phyloP scores from a whole-genome alignment of 805 yeast species.

The Kodamaea leandrae region DNA sequence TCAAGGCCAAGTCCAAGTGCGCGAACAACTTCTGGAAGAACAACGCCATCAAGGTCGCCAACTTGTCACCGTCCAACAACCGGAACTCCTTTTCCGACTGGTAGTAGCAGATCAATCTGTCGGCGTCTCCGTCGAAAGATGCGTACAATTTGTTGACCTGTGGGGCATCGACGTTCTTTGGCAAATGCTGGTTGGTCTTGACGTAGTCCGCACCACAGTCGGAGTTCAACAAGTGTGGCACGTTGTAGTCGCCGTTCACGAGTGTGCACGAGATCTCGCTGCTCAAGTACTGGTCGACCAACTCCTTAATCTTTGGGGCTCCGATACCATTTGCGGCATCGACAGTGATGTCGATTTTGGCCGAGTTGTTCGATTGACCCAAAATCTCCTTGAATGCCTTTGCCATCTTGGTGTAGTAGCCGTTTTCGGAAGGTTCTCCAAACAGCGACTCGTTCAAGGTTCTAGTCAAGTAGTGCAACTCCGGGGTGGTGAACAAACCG shows the following conservation, averaged over 20 bases:
- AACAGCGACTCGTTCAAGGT: constrained; percentile 61
- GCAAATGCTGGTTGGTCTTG: constrained; percentile 81
- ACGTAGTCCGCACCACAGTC: constrained; percentile 96
- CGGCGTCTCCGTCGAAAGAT: constrained; percentile 97
- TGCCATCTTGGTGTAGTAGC: constrained; percentile 67
- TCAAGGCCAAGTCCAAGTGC: constrained; percentile 42
- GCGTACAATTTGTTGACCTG: constrained; percentile 55
- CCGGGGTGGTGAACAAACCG: constrained; percentile 87
- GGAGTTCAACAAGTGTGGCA: constrained; percentile 62
- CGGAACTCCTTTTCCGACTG: constrained; percentile 40
- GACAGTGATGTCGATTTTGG: constrained; percentile 51
- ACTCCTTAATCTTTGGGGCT: constrained; percentile 61
- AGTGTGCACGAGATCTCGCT: constrained; percentile 40
- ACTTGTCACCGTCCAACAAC: constrained; percentile 88
- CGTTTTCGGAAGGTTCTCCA: constrained; percentile 62
- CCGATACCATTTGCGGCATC: constrained; percentile 99
- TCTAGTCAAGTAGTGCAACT: constrained; percentile 83
- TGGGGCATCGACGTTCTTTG: constrained; percentile 51
- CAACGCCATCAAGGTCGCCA: constrained; percentile 78
- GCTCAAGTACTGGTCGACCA: constrained; percentile 43
- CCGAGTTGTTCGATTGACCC: constrained; percentile 18
- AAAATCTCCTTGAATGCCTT: constrained; percentile 48
- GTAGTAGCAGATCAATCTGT: constrained; percentile 82
- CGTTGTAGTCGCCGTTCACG: constrained; percentile 53
- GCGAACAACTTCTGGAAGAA: constrained; percentile 54